Evolutionary conservation across 441 rosid species (phyloP), one percentile per base, ranked within the genome.

Genomic region (Bruguiera hainesii): DNA sequence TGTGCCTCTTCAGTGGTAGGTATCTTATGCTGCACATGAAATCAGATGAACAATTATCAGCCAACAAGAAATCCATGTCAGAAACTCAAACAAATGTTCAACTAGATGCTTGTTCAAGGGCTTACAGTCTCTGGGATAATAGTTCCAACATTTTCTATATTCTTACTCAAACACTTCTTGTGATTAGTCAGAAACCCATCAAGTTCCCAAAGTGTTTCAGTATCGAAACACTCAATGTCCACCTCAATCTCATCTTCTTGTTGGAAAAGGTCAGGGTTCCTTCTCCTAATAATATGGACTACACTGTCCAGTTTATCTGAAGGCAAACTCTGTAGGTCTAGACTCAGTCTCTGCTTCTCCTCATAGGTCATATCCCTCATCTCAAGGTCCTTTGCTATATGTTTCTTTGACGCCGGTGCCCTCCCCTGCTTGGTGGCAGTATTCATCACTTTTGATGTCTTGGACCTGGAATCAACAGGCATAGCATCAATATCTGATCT

Each of bases 211-310:
- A 92, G 85, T 11, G 97, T 95, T 76, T 86, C 85, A 15, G 79
- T 77, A 73, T 95, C 98, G 76, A 95, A 83, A 77, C 82, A 81
- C 65, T 90, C 98, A 72, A 95, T 92, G 69, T 95, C 99, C 51
- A 95, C 79, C 78, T 95, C 99, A 79, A 95, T 87, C 81, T 92
- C 98, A 82, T 90, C 97, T 35, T 89, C 98, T 60, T 90, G 85
- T 62, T 82, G 91, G 60, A 76, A 79, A 39, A 95, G 88, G n/a
- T 79, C 80, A 10, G 93, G 82, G 71, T 83, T 95, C 76, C 92
- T 88, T 76, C 87, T 90, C 83, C 81, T 92, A 71, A 92, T 94
- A 29, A 95, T 95, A 70, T 89, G 93, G 18, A 95, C 95, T 71
- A 90, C 88, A 19, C 79, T 84, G 69, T 90, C 97, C 75, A 92